Base-by-base conservation (phyloP, 140 eudicot species). In the Erigeron philadelphicus region DNA sequence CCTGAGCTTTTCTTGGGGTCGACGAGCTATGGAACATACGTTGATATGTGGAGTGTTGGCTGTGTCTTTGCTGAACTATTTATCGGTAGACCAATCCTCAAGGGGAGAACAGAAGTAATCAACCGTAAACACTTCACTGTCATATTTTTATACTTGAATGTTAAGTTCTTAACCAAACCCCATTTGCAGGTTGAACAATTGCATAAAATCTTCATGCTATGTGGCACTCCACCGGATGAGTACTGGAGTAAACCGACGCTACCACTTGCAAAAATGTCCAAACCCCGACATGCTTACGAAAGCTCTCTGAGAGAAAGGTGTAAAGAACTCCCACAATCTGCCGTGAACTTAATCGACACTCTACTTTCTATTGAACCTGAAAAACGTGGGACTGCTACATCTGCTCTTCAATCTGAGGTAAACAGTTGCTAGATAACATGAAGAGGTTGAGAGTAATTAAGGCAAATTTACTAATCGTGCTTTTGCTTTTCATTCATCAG, bases 11-110 rank as follows among this genome's bases (percentile, higher is more conserved):
- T 91, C 44, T 63, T 91, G 56, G 97, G 97, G 8, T 76, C 96
- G 2, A 86, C 95, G 10, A 74, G 56, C 55, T 91, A 91, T 45
- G 89, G 84, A 41, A 81, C 78, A 10, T 73, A 71, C 16, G 96
- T 88, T 9, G 97, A 91, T 73, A 43, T 91, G 66, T 91, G 97
- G 97, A 91, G 97, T 58, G 82, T 82, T 5, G 97, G 97, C 1
- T 91, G 97, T 46, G 97, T 91, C 52, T 86, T 91, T 75, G 91
- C 90, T 38, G 97, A 91, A 63, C 83, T 91, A 59, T 90, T 84
- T 45, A 63, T 78, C 1, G 92, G 97, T 52, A 84, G 85, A 79
- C 95, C 97, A 16, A 61, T 91, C 42, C 89, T 91, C 48, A 88
- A 91, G 61, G 97, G 97, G 57, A 82, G 91, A 77, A 91, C 90